Percentiles rank a stretch among this genome's conserved stretches.
These are phyloP conservation scores for Paraurostyla sp. DNA, from an alignment of 73 alveolate genomes.

Conservation along the genomic window DNA sequence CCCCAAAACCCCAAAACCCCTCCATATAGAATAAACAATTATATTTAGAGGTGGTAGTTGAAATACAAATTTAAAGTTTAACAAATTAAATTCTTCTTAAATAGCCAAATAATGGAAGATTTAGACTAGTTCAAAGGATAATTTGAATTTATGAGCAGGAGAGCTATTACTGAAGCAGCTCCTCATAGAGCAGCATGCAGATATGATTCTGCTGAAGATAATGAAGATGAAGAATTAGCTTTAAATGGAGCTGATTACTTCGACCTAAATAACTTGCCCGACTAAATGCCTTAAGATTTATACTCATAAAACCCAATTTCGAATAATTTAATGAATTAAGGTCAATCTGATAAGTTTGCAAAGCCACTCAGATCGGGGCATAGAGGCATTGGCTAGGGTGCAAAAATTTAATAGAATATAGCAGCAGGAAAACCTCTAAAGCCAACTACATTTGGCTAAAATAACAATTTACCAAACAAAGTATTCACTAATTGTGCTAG, in stretches of 20 bases:
- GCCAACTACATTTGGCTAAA: constrained; percentile 4
- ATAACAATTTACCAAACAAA: neutral
- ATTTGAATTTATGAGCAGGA: neutral
- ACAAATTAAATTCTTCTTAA: constrained; percentile 53
- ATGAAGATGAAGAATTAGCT: constrained; percentile 34
- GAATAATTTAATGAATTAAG: too few species aligned
- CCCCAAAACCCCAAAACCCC: constrained; percentile 13
- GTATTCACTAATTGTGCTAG: constrained; percentile 10
- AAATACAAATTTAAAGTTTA: constrained; percentile 50
- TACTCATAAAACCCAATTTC: neutral
- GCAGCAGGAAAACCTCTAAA: constrained; percentile 27
- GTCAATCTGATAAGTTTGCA: too few species aligned
- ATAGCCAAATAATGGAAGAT: constrained; percentile 41
- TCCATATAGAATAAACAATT: neutral
- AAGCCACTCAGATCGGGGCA: too few species aligned
- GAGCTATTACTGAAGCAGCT: constrained; percentile 45
- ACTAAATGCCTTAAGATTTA: constrained; percentile 53
- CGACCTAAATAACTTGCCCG: constrained; percentile 32
- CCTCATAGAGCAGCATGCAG: constrained; percentile 51
- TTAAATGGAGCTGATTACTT: constrained; percentile 5
- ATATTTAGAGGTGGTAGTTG: constrained; percentile 8
- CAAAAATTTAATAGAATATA: neutral
- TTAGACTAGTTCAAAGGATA: constrained; percentile 39
- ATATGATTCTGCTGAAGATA: constrained; percentile 43
- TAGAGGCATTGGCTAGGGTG: neutral